Evolutionary conservation across 768 basidiomycete genomes (phyloP).

Genomic region (Gloeophyllum trabeum): DNA sequence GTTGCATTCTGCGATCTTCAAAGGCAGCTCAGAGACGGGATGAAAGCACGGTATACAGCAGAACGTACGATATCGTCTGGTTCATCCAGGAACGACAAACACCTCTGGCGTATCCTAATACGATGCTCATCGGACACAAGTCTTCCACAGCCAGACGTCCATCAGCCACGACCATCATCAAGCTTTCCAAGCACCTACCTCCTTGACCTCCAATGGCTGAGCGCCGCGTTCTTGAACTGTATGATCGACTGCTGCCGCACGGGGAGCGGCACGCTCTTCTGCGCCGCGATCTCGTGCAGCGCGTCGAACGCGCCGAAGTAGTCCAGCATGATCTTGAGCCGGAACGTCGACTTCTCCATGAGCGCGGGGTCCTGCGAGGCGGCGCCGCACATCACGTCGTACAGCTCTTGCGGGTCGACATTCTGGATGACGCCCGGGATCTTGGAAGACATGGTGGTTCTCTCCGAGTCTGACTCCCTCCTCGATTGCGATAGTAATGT

Average conservation of each 20-base stretch:
- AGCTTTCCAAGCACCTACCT: conserved; percentile 34
- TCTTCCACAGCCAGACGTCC: conserved; percentile 24
- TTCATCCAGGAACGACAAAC: conserved; percentile 62
- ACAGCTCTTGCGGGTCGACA: conserved; percentile 54
- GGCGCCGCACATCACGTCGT: conserved; percentile 54
- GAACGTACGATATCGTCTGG: conserved; percentile 59
- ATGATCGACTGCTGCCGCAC: conserved; percentile 78
- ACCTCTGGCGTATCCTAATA: conserved; percentile 49
- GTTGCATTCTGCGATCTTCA: conserved; percentile 71
- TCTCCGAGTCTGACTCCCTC: too few species aligned
- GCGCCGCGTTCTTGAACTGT: conserved; percentile 77
- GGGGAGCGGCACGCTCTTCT: conserved; percentile 42
- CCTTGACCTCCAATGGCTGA: conserved; percentile 67
- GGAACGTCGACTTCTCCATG: conserved; percentile 36
- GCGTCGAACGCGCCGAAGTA: conserved; percentile 62
- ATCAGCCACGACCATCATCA: conserved; percentile 2
- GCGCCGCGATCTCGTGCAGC: conserved; percentile 63
- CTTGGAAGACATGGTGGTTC: too few species aligned
- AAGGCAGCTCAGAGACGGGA: conserved; percentile 5
- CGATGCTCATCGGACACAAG: conserved; percentile 62
- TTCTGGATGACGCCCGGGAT: too few species aligned
- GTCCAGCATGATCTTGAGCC: conserved; percentile 57
- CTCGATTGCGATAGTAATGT: too few species aligned
- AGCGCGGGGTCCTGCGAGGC: conserved; percentile 57
- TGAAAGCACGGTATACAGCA: conserved; percentile 1